A percentile compares a stretch with the other conserved stretches of the same genome.
Evolutionary conservation across 371 early-diverging fungal genomes (phyloP).

Genomic region (Phascolomyces articulosus): DNA sequence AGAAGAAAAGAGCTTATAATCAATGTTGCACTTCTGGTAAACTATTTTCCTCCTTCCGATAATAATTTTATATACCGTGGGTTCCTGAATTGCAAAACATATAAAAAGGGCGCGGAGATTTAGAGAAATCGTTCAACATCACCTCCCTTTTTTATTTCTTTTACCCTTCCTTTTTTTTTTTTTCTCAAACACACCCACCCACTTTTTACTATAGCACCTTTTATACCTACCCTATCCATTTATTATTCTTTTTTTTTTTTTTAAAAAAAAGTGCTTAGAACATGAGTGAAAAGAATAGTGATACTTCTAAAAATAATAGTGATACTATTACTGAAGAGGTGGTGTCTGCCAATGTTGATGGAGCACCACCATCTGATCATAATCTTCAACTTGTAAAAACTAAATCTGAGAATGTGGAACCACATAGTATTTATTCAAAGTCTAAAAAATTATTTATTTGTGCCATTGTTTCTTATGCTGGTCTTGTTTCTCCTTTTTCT

Average conservation of each 20-base stretch:
- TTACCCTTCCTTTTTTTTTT: too few species aligned
- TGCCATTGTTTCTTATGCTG: conserved; percentile 24
- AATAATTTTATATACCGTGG: too few species aligned
- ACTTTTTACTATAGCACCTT: background rate
- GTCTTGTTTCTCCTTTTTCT: conserved; percentile 25
- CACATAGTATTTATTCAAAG: conserved; percentile 15
- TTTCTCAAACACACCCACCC: too few species aligned
- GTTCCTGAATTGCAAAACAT: too few species aligned
- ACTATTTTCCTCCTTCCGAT: too few species aligned
- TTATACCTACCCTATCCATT: background rate
- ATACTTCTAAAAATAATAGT: background rate
- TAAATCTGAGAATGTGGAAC: background rate
- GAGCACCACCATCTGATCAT: background rate
- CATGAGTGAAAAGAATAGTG: background rate
- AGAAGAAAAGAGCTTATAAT: too few species aligned
- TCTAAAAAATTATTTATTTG: conserved; percentile 11
- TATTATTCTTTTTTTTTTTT: background rate
- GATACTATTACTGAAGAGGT: background rate
- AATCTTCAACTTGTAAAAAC: background rate
- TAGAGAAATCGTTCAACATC: too few species aligned
- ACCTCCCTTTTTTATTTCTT: too few species aligned
- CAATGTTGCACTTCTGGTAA: too few species aligned
- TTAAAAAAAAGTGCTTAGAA: background rate
- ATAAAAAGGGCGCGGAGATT: too few species aligned
- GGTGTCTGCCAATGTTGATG: background rate